Evolutionary conservation across 805 yeast genomes (phyloP).

Genomic region (Ogataea nonfermentans): DNA sequence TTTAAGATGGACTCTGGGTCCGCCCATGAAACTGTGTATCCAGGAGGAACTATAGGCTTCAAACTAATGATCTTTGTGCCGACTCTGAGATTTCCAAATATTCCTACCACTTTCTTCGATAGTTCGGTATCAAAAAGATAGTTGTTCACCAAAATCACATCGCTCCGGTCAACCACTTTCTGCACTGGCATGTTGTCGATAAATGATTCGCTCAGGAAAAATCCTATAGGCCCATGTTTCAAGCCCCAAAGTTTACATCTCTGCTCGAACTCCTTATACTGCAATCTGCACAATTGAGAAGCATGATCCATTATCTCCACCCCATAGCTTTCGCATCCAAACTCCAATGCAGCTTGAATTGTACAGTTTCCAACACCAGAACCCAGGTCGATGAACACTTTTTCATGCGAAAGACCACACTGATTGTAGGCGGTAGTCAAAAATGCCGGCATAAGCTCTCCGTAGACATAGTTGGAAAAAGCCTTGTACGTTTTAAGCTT

Average conservation of each 20-base stretch:
- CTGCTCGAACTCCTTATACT: constrained; percentile 53
- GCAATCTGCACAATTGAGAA: constrained; percentile 61
- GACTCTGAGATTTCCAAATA: constrained; percentile 60
- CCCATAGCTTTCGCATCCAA: constrained; percentile 82
- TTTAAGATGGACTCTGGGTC: constrained; percentile 58
- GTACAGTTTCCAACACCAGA: constrained; percentile 95
- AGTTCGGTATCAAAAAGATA: constrained; percentile 77
- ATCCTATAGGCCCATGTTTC: constrained; percentile 50
- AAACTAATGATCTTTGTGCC: constrained; percentile 81
- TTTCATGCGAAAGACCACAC: constrained; percentile 51
- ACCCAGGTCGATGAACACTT: constrained; percentile 82
- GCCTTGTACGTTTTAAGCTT: constrained; percentile 73
- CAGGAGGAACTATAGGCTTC: constrained; percentile 74
- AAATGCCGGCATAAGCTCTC: constrained; percentile 81
- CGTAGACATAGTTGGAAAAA: constrained; percentile 87
- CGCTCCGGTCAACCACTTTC: constrained; percentile 54
- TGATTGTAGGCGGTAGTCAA: constrained; percentile 62
- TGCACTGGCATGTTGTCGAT: constrained; percentile 59
- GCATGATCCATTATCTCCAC: constrained; percentile 89
- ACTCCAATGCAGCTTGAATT: constrained; percentile 83
- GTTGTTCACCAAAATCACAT: constrained; percentile 77
- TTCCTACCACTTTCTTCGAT: constrained; percentile 60
- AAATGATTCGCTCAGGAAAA: constrained; percentile 70
- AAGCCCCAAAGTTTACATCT: constrained; percentile 67
- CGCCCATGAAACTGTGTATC: constrained; percentile 61